Conservation (phyloP, 305 asterid genomes). For the Fraxinus baroniana region DNA sequence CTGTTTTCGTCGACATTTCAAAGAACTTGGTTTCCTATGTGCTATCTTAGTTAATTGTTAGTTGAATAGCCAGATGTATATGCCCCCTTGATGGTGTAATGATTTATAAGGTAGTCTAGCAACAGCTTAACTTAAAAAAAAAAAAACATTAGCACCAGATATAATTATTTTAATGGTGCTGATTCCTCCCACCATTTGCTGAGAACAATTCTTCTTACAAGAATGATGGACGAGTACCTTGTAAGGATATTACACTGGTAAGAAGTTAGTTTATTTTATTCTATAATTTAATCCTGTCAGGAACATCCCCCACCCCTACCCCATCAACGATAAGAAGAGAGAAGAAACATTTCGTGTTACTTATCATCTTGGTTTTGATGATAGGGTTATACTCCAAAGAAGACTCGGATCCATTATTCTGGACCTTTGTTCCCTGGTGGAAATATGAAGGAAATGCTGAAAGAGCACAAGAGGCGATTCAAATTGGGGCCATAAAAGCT, state of each 20-base stretch:
- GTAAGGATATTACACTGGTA: constrained; percentile 43
- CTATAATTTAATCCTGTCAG: background rate
- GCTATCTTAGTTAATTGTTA: too few relatives aligned
- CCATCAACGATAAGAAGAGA: background rate
- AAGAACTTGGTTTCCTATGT: too few relatives aligned
- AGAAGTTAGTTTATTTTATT: constrained; percentile 16
- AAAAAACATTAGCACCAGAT: constrained; percentile 25
- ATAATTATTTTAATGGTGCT: constrained; percentile 40
- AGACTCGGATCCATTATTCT: constrained; percentile 66
- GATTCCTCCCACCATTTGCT: constrained; percentile 57
- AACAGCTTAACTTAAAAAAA: too few relatives aligned
- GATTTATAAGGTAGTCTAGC: too few relatives aligned
- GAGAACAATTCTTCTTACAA: constrained; percentile 31
- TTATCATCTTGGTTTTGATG: constrained; percentile 9
- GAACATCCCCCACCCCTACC: background rate
- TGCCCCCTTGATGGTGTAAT: too few relatives aligned
- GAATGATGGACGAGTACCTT: constrained; percentile 41
- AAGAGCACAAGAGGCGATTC: constrained; percentile 73
- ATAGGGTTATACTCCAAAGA: constrained; percentile 45
- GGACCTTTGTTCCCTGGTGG: constrained; percentile 68
- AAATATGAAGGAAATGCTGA: constrained; percentile 72
- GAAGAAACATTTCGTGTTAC: background rate
- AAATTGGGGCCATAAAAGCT: constrained; percentile 76
- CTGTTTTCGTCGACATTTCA: too few relatives aligned
- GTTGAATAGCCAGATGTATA: too few relatives aligned